phyloP scores from a whole-genome alignment of 306 rosid species.

The Gastrolobium villosum region DNA sequence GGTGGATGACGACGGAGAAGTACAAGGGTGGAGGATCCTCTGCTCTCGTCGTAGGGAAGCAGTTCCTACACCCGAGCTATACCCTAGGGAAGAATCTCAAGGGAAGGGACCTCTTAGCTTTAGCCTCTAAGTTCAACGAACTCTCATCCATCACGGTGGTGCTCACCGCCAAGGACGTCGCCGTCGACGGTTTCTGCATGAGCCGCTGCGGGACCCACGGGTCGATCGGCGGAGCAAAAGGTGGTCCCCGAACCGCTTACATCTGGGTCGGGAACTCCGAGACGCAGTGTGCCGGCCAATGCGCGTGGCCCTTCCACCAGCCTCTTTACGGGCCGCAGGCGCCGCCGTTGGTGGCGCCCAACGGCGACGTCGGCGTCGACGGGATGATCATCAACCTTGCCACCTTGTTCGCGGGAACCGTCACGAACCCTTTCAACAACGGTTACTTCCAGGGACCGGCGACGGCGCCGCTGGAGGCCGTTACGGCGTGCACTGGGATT shows the following conservation, averaged over 20 bases:
- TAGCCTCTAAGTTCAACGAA: constrained; percentile 58
- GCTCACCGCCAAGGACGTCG: constrained; percentile 78
- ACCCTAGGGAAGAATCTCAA: constrained; percentile 71
- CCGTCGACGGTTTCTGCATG: constrained; percentile 78
- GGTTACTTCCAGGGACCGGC: constrained; percentile 90
- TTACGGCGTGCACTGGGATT: constrained; percentile 77
- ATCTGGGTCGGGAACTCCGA: constrained; percentile 95
- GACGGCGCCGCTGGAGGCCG: constrained; percentile 87
- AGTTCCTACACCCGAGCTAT: constrained; percentile 67
- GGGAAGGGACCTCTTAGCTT: constrained; percentile 54
- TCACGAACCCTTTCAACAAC: constrained; percentile 84
- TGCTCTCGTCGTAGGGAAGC: constrained; percentile 70
- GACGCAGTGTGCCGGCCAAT: constrained; percentile 83
- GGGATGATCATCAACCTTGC: constrained; percentile 93
- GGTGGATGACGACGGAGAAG: constrained; percentile 91
- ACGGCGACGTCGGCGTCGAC: constrained; percentile 94
- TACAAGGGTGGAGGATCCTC: constrained; percentile 75
- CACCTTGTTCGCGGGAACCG: constrained; percentile 87
- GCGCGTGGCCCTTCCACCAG: constrained; percentile 98
- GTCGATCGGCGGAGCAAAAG: constrained; percentile 41
- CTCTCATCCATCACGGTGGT: constrained; percentile 67
- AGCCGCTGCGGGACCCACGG: constrained; percentile 86
- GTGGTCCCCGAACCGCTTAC: constrained; percentile 58
- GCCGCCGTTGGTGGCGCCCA: constrained; percentile 83
- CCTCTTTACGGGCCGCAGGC: constrained; percentile 95